Conservation (phyloP, 768 basidiomycete species). For the Hericium coralloides region DNA sequence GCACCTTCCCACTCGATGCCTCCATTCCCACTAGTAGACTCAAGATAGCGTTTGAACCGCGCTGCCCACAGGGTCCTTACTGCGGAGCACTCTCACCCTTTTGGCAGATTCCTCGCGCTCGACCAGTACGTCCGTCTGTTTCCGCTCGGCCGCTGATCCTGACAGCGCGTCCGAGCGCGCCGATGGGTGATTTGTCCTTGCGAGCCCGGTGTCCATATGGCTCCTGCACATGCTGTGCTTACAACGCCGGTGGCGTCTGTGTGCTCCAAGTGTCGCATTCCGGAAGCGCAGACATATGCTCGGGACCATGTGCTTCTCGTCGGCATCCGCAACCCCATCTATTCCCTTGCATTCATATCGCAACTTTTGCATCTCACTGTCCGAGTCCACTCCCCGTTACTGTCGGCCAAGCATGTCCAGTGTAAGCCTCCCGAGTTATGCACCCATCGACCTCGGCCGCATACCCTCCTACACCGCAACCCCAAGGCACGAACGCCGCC, state of each 20-base stretch:
- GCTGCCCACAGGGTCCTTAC: background rate
- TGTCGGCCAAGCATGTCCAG: slow-evolving; percentile 3
- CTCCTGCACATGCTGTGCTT: background rate
- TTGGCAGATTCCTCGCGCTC: no score
- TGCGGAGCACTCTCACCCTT: no score
- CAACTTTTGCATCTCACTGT: background rate
- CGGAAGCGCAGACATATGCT: background rate
- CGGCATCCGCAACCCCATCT: background rate
- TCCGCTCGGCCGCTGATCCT: background rate
- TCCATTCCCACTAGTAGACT: background rate
- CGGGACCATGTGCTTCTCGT: background rate
- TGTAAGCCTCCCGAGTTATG: slow-evolving; percentile 8
- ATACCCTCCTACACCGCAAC: slow-evolving; percentile 5
- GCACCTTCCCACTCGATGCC: background rate
- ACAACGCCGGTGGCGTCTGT: background rate
- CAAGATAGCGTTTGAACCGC: background rate
- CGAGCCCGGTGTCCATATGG: background rate
- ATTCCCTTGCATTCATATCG: background rate
- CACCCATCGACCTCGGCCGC: background rate
- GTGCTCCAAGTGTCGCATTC: background rate
- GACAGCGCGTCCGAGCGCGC: background rate
- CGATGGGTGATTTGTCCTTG: background rate
- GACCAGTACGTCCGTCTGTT: no score
- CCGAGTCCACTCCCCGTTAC: background rate
- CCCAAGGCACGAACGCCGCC: slow-evolving; percentile 4